phyloP scores from a whole-genome alignment of 306 rosid genomes.

The Quercus rubra region DNA sequence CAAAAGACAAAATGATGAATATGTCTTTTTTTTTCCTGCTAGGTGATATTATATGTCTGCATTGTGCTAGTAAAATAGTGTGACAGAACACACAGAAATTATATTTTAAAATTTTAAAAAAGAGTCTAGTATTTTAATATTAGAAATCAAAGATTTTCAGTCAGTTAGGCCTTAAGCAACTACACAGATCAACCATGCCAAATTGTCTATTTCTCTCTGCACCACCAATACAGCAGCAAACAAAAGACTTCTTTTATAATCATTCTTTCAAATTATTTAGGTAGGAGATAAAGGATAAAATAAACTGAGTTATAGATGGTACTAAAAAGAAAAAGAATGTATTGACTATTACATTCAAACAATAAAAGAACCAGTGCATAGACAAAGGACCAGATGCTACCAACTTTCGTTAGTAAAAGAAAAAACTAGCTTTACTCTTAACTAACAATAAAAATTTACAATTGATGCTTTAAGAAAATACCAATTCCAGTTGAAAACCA shows the following conservation, averaged over 20 bases:
- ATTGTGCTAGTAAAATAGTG: not conserved
- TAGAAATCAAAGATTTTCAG: not conserved
- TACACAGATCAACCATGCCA: not conserved
- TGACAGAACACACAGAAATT: not conserved
- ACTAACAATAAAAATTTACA: no score
- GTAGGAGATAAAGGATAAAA: not conserved
- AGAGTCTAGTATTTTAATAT: not conserved
- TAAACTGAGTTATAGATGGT: not conserved
- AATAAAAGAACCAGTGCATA: not conserved
- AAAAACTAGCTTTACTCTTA: no score
- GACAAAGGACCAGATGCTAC: not conserved
- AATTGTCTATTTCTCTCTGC: not conserved
- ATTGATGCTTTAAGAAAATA: not conserved
- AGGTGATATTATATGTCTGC: not conserved
- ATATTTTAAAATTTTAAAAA: not conserved
- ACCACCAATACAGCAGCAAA: not conserved
- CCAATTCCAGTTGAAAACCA: not conserved
- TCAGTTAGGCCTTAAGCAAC: not conserved
- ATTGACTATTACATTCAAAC: not conserved
- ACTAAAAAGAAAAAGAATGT: not conserved
- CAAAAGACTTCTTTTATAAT: not conserved
- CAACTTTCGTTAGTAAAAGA: not conserved
- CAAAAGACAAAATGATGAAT: constrained; percentile 10
- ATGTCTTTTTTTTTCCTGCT: not conserved
- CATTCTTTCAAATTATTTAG: no score